Percentiles rank a stretch among this genome's conserved stretches.
phyloP scores from a whole-genome alignment of 2,329 filamentous ascomycete species.

The Cyphellophora attinorum region DNA sequence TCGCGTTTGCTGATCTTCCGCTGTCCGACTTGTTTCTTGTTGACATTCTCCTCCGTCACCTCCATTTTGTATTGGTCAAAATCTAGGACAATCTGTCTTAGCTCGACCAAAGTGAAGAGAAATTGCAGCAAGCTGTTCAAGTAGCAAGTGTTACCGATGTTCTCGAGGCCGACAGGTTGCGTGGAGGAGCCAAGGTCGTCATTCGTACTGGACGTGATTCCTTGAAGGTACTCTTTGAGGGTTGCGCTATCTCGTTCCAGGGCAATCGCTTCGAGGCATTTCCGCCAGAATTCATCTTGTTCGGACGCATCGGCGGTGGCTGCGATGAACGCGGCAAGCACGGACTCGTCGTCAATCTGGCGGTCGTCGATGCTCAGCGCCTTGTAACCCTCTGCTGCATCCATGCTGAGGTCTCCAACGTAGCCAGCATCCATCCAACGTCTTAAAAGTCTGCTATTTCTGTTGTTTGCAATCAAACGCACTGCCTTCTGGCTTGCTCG shows the following conservation, averaged over 20 bases:
- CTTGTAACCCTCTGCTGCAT: conserved; percentile 43
- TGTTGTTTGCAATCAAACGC: conserved; percentile 47
- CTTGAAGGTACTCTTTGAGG: conserved; percentile 14
- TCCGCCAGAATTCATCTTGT: conserved; percentile 35
- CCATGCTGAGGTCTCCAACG: conserved; percentile 47
- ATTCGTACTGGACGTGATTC: conserved; percentile 7
- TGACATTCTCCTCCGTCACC: conserved; percentile 53
- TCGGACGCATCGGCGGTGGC: conserved; percentile 35
- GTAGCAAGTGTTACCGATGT: conserved; percentile 97
- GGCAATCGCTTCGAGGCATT: conserved; percentile 39
- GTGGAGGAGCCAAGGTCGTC: conserved; percentile 29
- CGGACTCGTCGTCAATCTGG: conserved; percentile 40
- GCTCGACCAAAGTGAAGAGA: conserved; percentile 75
- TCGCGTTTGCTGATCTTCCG: conserved; percentile 52
- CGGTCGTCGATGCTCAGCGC: conserved; percentile 44
- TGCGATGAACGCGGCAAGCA: conserved; percentile 39
- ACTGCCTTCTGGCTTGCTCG: conserved; percentile 45
- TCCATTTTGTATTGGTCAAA: conserved; percentile 64
- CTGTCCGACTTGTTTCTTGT: conserved; percentile 65
- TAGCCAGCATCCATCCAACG: conserved; percentile 45
- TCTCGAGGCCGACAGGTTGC: conserved; percentile 77
- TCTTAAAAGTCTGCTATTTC: conserved; percentile 45
- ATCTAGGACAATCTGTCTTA: conserved; percentile 70
- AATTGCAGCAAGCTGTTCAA: conserved; percentile 94
- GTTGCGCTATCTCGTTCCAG: conserved; percentile 29